Conservation (phyloP, 345 rosid species). For the Carallia pectinifolia region DNA sequence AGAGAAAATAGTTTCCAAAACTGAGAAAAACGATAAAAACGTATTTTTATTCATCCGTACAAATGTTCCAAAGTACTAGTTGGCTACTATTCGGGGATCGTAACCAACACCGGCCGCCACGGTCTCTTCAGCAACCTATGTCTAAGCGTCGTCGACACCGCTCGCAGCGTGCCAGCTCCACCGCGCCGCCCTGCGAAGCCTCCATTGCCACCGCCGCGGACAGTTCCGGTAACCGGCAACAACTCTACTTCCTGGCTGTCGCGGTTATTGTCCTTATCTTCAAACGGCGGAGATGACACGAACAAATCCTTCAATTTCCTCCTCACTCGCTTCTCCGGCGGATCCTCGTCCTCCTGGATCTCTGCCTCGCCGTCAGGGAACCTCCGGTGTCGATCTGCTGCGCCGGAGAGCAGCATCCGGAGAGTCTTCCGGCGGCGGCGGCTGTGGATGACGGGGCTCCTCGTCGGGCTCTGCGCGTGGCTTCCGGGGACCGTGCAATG, state of each 20-base stretch:
- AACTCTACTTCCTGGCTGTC: constrained; percentile 15
- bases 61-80: not conserved
- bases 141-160: constrained; percentile 50
- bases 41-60: constrained; percentile 11
- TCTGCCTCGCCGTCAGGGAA: constrained; percentile 20
- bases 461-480: constrained; percentile 56
- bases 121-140: constrained; percentile 68
- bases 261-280: constrained; percentile 28
- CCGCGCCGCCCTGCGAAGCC: constrained; percentile 39
- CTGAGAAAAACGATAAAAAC: constrained; percentile 8
- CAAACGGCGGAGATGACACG: constrained; percentile 72
- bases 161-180: constrained; percentile 43
- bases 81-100: constrained; percentile 62
- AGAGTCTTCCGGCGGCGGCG: constrained; percentile 91
- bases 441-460: constrained; percentile 66
- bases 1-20: not conserved
- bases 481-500: constrained; percentile 58
- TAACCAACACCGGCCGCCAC: constrained; percentile 79
- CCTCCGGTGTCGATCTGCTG: constrained; percentile 40
- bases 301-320: constrained; percentile 74
- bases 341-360: constrained; percentile 25
- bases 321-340: constrained; percentile 40
- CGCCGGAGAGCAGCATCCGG: constrained; percentile 64
- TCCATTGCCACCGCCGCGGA: constrained; percentile 12
- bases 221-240: constrained; percentile 23